Percentiles rank a stretch among this genome's conserved stretches.
These are phyloP conservation scores for Lipomyces lipofer DNA, from an alignment of 805 yeast species.

Conservation along the genomic window DNA sequence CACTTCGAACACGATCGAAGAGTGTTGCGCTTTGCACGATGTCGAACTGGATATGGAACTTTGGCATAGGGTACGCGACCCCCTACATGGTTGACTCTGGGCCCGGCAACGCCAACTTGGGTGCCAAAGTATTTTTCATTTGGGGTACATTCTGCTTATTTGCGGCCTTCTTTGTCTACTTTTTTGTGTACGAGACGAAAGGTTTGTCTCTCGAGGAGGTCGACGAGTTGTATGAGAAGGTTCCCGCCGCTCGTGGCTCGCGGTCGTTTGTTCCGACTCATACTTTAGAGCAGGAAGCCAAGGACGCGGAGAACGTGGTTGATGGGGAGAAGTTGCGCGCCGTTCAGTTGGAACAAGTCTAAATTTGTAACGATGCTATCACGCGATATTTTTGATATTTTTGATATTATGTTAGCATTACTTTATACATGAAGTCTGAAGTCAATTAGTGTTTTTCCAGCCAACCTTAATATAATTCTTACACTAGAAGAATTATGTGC, in stretches of 20 bases:
- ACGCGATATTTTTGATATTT: too few species aligned
- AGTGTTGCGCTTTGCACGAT: slow-evolving; percentile 72
- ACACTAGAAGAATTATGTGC: too few species aligned
- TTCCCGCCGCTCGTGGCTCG: slow-evolving; percentile 24
- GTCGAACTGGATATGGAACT: slow-evolving; percentile 78
- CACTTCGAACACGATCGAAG: slow-evolving; percentile 72
- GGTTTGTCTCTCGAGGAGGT: slow-evolving; percentile 68
- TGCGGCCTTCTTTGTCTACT: slow-evolving; percentile 57
- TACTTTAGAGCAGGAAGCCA: slow-evolving; percentile 1
- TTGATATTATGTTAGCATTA: too few species aligned
- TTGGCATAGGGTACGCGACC: slow-evolving; percentile 69
- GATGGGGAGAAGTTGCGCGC: not conserved
- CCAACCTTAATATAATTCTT: too few species aligned
- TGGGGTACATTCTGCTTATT: slow-evolving; percentile 71
- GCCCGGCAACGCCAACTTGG: slow-evolving; percentile 56
- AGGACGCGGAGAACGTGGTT: not conserved
- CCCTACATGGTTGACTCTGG: slow-evolving; percentile 64
- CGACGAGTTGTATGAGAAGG: slow-evolving; percentile 53
- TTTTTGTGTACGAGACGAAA: slow-evolving; percentile 63
- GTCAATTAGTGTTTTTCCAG: too few species aligned
- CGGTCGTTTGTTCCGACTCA: slow-evolving; percentile 11
- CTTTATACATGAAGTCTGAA: too few species aligned
- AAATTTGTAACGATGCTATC: not conserved
- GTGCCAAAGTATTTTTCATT: slow-evolving; percentile 63
- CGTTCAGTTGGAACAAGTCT: not conserved